Evolutionary conservation across 2,329 filamentous ascomycete species (phyloP), one percentile per base, ranked within the genome.

Genomic region (Dendryphion nanum): DNA sequence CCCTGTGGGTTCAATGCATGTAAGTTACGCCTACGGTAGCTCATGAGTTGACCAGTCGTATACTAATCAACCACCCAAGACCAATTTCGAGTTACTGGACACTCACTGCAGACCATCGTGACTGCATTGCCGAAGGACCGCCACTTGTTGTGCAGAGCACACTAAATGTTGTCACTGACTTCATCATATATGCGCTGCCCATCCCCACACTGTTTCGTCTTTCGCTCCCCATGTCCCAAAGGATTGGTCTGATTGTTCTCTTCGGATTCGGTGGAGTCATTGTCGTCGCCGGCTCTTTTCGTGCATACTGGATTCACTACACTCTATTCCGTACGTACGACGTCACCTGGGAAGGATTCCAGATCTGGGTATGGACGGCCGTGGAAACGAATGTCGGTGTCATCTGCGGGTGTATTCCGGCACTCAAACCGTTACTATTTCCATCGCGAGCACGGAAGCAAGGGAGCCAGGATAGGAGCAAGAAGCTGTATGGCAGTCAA

Each of bases 301-400:
- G 71, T 6, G 73, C 71, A 8, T 73, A 71, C 58, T 73, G 60
- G 61, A 66, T 72, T 24, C 71, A 69, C 54, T 68, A 69, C 42
- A 64, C 64, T 3, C 54, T 75, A 19, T 66, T 68, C 36, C 46
- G 56, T 15, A 72, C 61, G 24, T 73, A 69, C 51, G 71, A 74
- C 37, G 65, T 67, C 21, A 72, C 70, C 4, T 74, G 72, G 72
- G 58, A 61, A 37, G 65, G 68, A 21, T 67, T 64, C 41, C 57
- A 69, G 28, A 63, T 66, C 30, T 70, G 65, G 58, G 55, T 68
- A 14, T 70, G 68, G 66, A 69, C 69, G 2, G 63, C 66, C 15
- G 55, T 71, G 4, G 70, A 72, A 47, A 64, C 69, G 1, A 65
- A 68, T 36, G 59, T 72, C 12, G 69, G 64, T 6, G 64, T 72